Conservation (phyloP, 1,284 basidiomycete genomes). For the Fistulinella cinereoalba region DNA sequence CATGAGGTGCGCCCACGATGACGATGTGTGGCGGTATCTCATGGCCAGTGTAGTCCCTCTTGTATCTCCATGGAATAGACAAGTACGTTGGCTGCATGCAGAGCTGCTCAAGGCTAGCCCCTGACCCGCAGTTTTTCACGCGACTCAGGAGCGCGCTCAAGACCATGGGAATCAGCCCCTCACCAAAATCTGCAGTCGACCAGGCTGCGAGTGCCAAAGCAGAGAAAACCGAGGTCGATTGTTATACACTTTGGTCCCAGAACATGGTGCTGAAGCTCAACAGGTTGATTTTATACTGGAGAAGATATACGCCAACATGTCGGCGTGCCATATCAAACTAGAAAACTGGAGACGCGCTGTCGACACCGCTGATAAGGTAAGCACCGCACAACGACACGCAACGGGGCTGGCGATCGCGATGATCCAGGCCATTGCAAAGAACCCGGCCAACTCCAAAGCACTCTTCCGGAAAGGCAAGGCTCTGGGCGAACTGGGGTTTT, state of each 20-base stretch:
- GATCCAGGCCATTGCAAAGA: constrained; percentile 63
- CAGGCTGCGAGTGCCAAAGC: constrained; percentile 40
- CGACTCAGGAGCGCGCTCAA: constrained; percentile 48
- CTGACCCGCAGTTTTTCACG: neutral
- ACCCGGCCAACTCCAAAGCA: constrained; percentile 72
- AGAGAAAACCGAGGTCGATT: constrained; percentile 51
- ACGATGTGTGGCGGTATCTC: constrained; percentile 1
- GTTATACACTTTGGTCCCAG: neutral
- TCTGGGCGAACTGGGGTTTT: constrained; percentile 67
- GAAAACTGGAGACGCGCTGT: constrained; percentile 71
- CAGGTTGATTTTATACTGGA: constrained; percentile 72
- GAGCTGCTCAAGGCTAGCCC: neutral
- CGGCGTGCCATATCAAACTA: constrained; percentile 74
- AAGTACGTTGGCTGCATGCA: constrained; percentile 46
- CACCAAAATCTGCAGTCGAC: constrained; percentile 26
- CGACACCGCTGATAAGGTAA: constrained; percentile 73
- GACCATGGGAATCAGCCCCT: constrained; percentile 42
- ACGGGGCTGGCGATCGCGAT: neutral
- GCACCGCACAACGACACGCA: neutral
- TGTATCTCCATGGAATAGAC: constrained; percentile 70
- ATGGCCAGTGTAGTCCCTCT: constrained; percentile 46
- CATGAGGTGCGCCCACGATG: constrained; percentile 49
- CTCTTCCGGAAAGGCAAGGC: constrained; percentile 79
- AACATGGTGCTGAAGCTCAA: neutral
- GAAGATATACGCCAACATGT: constrained; percentile 80